Base-by-base conservation (phyloP, 2,329 filamentous ascomycete genomes). In the Phaeosphaeriaceae sp. region DNA sequence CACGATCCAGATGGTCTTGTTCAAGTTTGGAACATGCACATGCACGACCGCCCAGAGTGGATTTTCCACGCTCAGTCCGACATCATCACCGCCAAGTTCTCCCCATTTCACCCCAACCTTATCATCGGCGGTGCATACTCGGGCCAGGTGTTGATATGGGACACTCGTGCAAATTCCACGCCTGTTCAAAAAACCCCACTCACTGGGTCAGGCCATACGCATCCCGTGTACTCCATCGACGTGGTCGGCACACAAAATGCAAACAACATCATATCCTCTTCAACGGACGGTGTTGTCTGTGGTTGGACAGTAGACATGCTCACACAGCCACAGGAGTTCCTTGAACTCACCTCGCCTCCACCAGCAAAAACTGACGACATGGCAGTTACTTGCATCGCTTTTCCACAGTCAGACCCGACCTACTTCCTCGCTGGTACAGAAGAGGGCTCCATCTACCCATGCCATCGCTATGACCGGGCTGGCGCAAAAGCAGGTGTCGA, bases 241-340 rank as follows among this genome's bases (percentile, higher is more conserved):
- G 95, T 99, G 46, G 91, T 99, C 41, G 94, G 94, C 57, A 99
- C 95, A 0, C 94, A 97, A 70, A 99, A 99, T 72, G 94, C 94
- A 50, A 96, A 97, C 78, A 99, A 97, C 74, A 96, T 99, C 70
- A 89, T 99, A 63, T 97, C 92, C 28, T 93, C 91, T 71, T 97
- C 92, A 1, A 99, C 94, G 0, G 94, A 99, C 68, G 94, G 94
- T 46, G 91, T 96, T 8, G 91, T 97, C 34, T 99, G 94, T 73
- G 90, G 92, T 39, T 99, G 94, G 94, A 92, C 90, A 46, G 91
- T 97, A 57, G 95, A 99, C 73, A 97, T 99, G 85, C 89, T 99
- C 52, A 91, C 93, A 1, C 91, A 97, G 73, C 94, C 94, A 0
- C 93, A 97, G 74, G 94, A 99, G 77, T 87, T 92, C 46, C 84